Evolutionary conservation across 208 protist species (phyloP).

Genomic region (Crithidia bombi): DNA sequence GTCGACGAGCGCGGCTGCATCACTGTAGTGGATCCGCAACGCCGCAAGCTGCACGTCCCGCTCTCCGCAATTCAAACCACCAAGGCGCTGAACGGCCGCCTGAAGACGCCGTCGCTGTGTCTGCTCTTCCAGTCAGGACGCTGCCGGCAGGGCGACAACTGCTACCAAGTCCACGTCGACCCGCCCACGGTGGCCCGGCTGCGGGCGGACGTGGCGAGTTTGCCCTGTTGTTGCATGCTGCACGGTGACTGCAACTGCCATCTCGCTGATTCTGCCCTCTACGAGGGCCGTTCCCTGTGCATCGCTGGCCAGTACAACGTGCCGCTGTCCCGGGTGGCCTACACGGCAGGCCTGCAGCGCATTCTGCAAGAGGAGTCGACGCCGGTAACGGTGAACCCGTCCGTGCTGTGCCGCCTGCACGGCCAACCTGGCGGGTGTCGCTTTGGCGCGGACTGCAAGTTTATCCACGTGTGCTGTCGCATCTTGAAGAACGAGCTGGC

Average conservation of each 20-base stretch:
- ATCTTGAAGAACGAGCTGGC: slow-evolving; percentile 42
- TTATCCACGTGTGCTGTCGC: slow-evolving; percentile 77
- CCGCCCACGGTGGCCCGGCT: slow-evolving; percentile 52
- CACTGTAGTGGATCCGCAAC: slow-evolving; percentile 75
- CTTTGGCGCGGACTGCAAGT: slow-evolving; percentile 84
- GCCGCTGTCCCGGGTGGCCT: slow-evolving; percentile 56
- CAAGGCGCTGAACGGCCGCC: slow-evolving; percentile 56
- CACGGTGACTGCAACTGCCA: slow-evolving; percentile 68
- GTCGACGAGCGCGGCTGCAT: slow-evolving; percentile 38
- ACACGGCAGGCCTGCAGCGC: slow-evolving; percentile 61
- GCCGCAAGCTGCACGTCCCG: slow-evolving; percentile 72
- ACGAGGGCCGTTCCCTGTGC: slow-evolving; percentile 30
- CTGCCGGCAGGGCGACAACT: slow-evolving; percentile 75
- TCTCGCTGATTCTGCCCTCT: slow-evolving; percentile 22
- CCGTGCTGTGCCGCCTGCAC: slow-evolving; percentile 69
- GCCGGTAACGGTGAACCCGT: slow-evolving; percentile 20
- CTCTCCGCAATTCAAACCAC: slow-evolving; percentile 57
- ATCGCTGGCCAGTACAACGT: slow-evolving; percentile 38
- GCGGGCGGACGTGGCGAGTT: slow-evolving; percentile 49
- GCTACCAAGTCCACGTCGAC: slow-evolving; percentile 81
- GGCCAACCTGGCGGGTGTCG: slow-evolving; percentile 61
- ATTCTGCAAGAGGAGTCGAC: slow-evolving; percentile 46
- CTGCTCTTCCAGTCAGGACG: slow-evolving; percentile 69
- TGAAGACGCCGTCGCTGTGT: slow-evolving; percentile 73
- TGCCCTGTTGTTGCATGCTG: slow-evolving; percentile 73